These are phyloP conservation scores for Pseudonitzschia multiseries DNA, from an alignment of 108 stramenopile genomes.

Conservation along the genomic window DNA sequence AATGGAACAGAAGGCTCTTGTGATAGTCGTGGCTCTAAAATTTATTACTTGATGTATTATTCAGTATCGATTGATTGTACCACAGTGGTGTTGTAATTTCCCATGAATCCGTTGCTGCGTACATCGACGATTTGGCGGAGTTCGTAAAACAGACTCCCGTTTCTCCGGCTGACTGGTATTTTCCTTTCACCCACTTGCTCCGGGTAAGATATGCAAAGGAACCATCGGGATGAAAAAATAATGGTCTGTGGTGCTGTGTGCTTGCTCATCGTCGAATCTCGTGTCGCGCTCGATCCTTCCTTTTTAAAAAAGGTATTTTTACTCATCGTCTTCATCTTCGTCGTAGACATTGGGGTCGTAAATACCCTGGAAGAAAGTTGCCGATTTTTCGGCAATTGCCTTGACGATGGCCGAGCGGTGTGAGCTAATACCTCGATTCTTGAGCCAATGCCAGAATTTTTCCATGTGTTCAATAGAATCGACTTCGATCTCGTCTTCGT, in stretches of 20 bases:
- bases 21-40: too few species aligned
- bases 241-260: too few species aligned
- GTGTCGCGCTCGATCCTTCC: neutral
- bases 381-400: slow-evolving; percentile 87
- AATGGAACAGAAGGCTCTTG: too few species aligned
- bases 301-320: neutral
- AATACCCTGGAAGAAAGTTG: slow-evolving; percentile 78
- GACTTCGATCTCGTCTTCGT: slow-evolving; percentile 60
- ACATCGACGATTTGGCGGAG: neutral
- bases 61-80: too few species aligned
- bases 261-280: neutral
- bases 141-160: neutral
- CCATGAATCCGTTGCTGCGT: slow-evolving; percentile 4
- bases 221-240: neutral
- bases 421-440: slow-evolving; percentile 80
- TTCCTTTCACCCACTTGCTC: neutral
- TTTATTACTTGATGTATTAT: too few species aligned
- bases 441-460: slow-evolving; percentile 92
- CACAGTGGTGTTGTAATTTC: neutral
- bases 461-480: slow-evolving; percentile 91
- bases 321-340: slow-evolving; percentile 65
- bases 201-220: neutral
- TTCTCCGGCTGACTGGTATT: neutral
- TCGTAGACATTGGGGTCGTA: slow-evolving; percentile 84
- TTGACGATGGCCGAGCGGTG: slow-evolving; percentile 93